Evolutionary conservation across 768 basidiomycete genomes (phyloP).

Genomic region (Lactifluus piperatus): DNA sequence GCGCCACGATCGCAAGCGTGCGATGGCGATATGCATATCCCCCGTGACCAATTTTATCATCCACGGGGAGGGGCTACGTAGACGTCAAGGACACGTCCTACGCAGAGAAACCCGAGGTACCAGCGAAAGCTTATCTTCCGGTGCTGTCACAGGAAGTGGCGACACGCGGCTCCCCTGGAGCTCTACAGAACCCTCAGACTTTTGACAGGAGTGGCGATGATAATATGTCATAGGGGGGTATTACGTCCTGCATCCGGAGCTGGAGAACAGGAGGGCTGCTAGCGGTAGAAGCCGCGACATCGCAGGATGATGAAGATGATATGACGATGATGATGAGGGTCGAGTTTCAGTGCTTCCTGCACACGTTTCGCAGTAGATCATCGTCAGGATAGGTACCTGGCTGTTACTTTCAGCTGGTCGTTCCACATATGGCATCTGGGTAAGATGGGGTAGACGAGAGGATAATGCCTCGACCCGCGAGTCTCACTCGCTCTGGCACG

Average conservation of each 20-base stretch:
- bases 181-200: neutral
- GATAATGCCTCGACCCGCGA: neutral
- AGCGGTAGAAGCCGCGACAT: slow-evolving; percentile 7
- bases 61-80: neutral
- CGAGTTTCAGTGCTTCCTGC: slow-evolving; percentile 3
- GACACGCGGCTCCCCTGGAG: neutral
- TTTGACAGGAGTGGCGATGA: neutral
- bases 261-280: neutral
- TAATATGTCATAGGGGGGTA: slow-evolving; percentile 4
- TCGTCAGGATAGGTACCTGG: slow-evolving; percentile 11
- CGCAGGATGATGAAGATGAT: neutral
- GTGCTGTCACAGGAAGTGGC: neutral
- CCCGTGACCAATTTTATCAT: neutral
- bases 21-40: neutral
- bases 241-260: neutral
- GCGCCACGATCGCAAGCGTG: neutral
- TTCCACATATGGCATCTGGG: slow-evolving; percentile 9
- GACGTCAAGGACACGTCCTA: neutral
- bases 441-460: neutral
- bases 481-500: neutral
- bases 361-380: slow-evolving; percentile 11
- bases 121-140: neutral
- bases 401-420: neutral
- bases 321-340: neutral
- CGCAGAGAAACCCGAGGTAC: slow-evolving; percentile 2